Conservation (phyloP, 2,329 filamentous ascomycete genomes). For the Blumeria hordei region DNA sequence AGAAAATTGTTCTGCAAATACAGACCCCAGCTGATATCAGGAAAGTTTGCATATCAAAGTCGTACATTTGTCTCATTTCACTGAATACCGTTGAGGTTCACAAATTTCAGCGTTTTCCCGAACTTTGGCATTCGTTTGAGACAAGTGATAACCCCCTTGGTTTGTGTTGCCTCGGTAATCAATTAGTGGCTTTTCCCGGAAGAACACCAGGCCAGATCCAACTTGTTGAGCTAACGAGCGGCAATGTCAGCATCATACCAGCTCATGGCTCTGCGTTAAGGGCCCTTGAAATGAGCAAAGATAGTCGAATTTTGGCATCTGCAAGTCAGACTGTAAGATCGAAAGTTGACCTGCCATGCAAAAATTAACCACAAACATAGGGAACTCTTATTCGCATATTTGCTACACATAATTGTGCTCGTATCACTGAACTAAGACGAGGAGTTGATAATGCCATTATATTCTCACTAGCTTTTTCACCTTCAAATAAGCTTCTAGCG, state of each 20-base stretch:
- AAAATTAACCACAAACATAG: conserved; percentile 15
- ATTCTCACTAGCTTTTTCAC: conserved; percentile 72
- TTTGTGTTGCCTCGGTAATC: conserved; percentile 51
- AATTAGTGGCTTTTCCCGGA: conserved; percentile 65
- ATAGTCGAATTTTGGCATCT: conserved; percentile 64
- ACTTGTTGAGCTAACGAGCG: conserved; percentile 51
- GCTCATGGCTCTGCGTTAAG: conserved; percentile 62
- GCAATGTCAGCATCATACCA: conserved; percentile 78
- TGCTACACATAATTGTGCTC: conserved; percentile 54
- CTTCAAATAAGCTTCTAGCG: conserved; percentile 54
- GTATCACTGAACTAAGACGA: conserved; percentile 61
- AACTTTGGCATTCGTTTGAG: conserved; percentile 51
- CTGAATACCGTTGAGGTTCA: conserved; percentile 66
- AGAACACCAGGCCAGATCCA: conserved; percentile 72
- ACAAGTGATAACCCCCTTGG: conserved; percentile 69
- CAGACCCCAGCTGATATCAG: conserved; percentile 61
- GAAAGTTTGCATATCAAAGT: conserved; percentile 52
- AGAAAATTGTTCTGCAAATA: conserved; percentile 49
- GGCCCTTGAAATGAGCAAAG: conserved; percentile 54
- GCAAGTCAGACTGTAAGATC: conserved; percentile 50
- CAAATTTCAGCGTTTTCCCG: conserved; percentile 47
- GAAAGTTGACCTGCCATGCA: no score
- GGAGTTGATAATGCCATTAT: conserved; percentile 75
- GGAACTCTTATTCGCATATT: conserved; percentile 80
- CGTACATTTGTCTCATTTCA: conserved; percentile 57